A percentile compares a stretch with the other conserved stretches of the same genome.
These are phyloP conservation scores for Lipomyces spencermartinsiae DNA, from an alignment of 805 yeast genomes.

Conservation along the genomic window DNA sequence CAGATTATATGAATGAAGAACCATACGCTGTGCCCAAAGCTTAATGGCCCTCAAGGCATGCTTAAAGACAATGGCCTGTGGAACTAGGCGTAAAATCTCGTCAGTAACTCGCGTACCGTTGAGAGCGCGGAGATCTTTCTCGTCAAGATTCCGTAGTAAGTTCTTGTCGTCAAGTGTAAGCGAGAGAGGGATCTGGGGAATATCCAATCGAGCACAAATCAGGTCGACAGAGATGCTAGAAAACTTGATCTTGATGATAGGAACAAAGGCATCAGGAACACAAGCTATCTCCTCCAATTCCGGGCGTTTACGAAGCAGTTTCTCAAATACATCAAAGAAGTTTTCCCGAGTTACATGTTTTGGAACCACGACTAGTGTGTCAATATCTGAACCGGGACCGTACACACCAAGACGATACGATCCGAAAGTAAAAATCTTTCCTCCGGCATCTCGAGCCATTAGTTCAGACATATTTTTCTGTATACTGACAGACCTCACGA, in stretches of 20 bases:
- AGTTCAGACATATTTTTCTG: conserved; percentile 94
- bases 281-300: conserved; percentile 91
- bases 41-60: conserved; percentile 92
- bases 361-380: conserved; percentile 94
- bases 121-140: conserved; percentile 83
- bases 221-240: conserved; percentile 93
- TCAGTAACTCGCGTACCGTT: conserved; percentile 98
- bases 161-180: conserved; percentile 84
- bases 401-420: conserved; percentile 94
- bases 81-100: conserved; percentile 86
- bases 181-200: conserved; percentile 80
- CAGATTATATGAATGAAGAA: not conserved
- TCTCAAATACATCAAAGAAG: conserved; percentile 81
- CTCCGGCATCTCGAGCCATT: conserved; percentile 97
- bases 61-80: conserved; percentile 89
- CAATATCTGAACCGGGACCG: conserved; percentile 98
- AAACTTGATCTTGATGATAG: conserved; percentile 87
- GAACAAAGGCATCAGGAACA: conserved; percentile 98
- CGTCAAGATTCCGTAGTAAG: conserved; percentile 84
- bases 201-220: conserved; percentile 79
- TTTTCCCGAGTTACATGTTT: conserved; percentile 91
- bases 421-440: conserved; percentile 95
- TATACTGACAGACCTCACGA: conserved; percentile 80
- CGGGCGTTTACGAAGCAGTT: conserved; percentile 69
- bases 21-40: conserved; percentile 86